Evolutionary conservation across 2,329 filamentous ascomycete species (phyloP).

Genomic region (Talaromyces pinophilus): DNA sequence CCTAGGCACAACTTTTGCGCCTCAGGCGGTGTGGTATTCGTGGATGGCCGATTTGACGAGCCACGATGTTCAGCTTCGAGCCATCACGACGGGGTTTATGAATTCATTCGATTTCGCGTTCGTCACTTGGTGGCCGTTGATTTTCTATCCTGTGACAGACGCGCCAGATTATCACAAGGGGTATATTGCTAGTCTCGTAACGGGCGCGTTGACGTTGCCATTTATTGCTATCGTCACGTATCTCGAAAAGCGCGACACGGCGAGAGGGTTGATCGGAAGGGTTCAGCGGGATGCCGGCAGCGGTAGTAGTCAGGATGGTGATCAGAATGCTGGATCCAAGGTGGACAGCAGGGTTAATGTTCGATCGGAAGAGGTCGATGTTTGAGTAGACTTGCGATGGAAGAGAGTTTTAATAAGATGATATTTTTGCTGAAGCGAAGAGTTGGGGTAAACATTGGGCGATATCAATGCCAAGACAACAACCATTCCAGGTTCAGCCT

Average conservation of each 20-base stretch:
- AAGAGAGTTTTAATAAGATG: not conserved
- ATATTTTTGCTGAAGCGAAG: not conserved
- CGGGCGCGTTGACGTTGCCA: constrained; percentile 41
- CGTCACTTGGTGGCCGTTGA: constrained; percentile 46
- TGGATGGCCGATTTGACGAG: constrained; percentile 49
- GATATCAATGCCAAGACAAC: not conserved
- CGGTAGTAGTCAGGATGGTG: not conserved
- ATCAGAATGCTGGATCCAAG: not conserved
- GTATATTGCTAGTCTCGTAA: constrained; percentile 45
- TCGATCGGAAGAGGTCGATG: constrained; percentile 12
- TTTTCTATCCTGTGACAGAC: constrained; percentile 47
- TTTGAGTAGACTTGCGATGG: not conserved
- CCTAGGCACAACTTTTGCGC: constrained; percentile 49
- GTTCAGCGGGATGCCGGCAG: not conserved
- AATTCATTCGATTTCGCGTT: constrained; percentile 50
- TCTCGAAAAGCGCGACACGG: constrained; percentile 36
- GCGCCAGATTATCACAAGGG: constrained; percentile 44
- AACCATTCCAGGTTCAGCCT: not conserved
- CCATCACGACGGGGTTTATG: constrained; percentile 50
- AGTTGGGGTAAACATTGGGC: not conserved
- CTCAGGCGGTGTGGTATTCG: constrained; percentile 51
- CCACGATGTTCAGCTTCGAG: constrained; percentile 45
- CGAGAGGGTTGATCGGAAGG: constrained; percentile 31
- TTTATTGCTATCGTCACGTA: constrained; percentile 42
- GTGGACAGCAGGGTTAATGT: constrained; percentile 3